phyloP scores from a whole-genome alignment of 768 basidiomycete species.

The Serpula lacrymans region DNA sequence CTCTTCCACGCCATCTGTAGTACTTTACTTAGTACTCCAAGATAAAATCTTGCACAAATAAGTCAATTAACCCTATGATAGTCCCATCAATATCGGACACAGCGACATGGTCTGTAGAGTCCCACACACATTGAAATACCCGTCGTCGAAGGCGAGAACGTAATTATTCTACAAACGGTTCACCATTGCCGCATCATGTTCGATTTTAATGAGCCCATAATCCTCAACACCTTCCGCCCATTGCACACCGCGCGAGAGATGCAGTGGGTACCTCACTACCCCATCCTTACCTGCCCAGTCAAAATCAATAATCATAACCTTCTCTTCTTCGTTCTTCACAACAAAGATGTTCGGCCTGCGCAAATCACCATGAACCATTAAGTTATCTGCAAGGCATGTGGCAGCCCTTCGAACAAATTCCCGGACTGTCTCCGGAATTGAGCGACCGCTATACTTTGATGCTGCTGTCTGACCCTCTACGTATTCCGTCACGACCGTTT shows the following conservation, averaged over 20 bases:
- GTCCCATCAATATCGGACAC: conserved; percentile 99
- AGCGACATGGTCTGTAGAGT: conserved; percentile 84
- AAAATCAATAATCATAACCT: conserved; percentile 34
- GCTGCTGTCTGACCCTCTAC: conserved; percentile 17
- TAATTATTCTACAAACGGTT: no score
- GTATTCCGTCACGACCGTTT: conserved; percentile 41
- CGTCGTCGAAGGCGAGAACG: conserved; percentile 86
- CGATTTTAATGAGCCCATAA: not conserved
- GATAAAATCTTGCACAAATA: no score
- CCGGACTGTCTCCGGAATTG: conserved; percentile 7
- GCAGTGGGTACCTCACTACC: conserved; percentile 13
- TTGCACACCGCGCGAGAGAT: conserved; percentile 2
- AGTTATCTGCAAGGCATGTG: conserved; percentile 14
- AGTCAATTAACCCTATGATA: conserved; percentile 98
- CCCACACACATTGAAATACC: conserved; percentile 88
- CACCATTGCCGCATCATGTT: not conserved
- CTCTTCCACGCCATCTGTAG: conserved; percentile 29
- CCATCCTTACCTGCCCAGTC: conserved; percentile 33
- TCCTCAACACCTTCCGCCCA: not conserved
- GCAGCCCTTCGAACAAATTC: conserved; percentile 17
- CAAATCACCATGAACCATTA: conserved; percentile 33
- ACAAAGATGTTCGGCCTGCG: conserved; percentile 32
- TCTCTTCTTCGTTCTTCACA: conserved; percentile 5
- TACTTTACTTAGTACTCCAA: conserved; percentile 22
- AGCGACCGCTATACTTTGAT: not conserved